A percentile compares a stretch with the other conserved stretches of the same genome.
These are phyloP conservation scores for Barnettozyma wickerhamii DNA, from an alignment of 805 yeast genomes.

Conservation along the genomic window DNA sequence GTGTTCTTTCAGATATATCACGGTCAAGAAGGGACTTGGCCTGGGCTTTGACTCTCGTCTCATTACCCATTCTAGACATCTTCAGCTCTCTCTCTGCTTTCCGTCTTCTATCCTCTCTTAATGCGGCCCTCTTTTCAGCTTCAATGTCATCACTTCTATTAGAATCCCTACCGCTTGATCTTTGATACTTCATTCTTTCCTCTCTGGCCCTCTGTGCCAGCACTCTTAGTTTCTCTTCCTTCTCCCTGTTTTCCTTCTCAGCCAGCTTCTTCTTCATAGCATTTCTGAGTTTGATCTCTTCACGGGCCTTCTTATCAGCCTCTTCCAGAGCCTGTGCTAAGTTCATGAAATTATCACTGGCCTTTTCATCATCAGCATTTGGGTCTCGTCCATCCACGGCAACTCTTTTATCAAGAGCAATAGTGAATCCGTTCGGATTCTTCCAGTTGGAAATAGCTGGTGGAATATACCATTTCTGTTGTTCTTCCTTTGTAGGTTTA, in stretches of 20 bases:
- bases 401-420: constrained; percentile 73
- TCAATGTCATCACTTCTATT: constrained; percentile 9
- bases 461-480: constrained; percentile 81
- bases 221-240: constrained; percentile 46
- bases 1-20: constrained; percentile 53
- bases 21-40: constrained; percentile 42
- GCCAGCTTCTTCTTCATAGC: constrained; percentile 44
- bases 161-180: not conserved
- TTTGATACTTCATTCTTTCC: constrained; percentile 23
- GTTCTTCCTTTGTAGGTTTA: constrained; percentile 64
- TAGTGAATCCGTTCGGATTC: constrained; percentile 85
- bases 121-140: constrained; percentile 33
- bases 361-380: constrained; percentile 27
- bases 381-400: constrained; percentile 41
- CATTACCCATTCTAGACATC: constrained; percentile 40
- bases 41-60: constrained; percentile 36
- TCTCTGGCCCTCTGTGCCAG: constrained; percentile 47
- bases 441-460: constrained; percentile 94
- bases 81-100: constrained; percentile 45
- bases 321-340: constrained; percentile 68
- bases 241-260: constrained; percentile 43
- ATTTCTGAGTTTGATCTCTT: constrained; percentile 48
- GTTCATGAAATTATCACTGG: constrained; percentile 54
- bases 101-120: constrained; percentile 40
- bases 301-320: constrained; percentile 61